Evolutionary conservation across 2,329 filamentous ascomycete species (phyloP), one percentile per base, ranked within the genome.

Genomic region (Epichloe typhina): DNA sequence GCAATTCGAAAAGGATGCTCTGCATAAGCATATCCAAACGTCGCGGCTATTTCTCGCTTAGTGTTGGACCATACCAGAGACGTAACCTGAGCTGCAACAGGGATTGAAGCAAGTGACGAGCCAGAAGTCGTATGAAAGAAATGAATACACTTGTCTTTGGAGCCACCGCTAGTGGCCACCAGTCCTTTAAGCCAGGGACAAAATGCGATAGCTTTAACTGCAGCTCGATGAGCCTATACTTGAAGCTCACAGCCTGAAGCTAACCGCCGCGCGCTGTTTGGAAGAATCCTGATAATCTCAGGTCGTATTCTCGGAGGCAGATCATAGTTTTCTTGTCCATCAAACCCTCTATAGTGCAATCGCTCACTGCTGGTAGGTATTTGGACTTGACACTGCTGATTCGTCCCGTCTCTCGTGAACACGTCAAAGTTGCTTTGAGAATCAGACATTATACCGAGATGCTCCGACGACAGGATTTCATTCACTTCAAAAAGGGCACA

Each of bases 201-300:
- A 67, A 97, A 97, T 2, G 93, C 89, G 58, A 97, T 93, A 35
- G 93, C 93, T 67, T 98, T 98, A 57, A 97, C 86, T 2, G 93
- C 93, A 0, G 91, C 91, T 26, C 80, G 80, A 64, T 98, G 88
- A 11, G 73, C 66, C 79, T 88, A 93, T 35, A 77, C 77, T 64
- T 95, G 82, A 58, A 77, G 83, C 59, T 86, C 80, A 33, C 73
- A 69, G 6, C 79, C 79, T 5, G 68, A 61, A 2, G 69, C 69
- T 26, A 87, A 66, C 23, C 72, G 68, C 17, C 74, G 69, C 21
- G 76, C 69, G 35, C 61, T 64, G 12, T 64, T 67, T 7, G 57
- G 56, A 15, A 62, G 15, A 6, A 42, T 36, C 21, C 41, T 46
- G 17, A 42, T 37, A 33, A 39, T 37, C 19, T 40, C 42, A 12